These are phyloP conservation scores for Fonsecaea pugnacius DNA, from an alignment of 2,329 filamentous ascomycete species.

Conservation along the genomic window DNA sequence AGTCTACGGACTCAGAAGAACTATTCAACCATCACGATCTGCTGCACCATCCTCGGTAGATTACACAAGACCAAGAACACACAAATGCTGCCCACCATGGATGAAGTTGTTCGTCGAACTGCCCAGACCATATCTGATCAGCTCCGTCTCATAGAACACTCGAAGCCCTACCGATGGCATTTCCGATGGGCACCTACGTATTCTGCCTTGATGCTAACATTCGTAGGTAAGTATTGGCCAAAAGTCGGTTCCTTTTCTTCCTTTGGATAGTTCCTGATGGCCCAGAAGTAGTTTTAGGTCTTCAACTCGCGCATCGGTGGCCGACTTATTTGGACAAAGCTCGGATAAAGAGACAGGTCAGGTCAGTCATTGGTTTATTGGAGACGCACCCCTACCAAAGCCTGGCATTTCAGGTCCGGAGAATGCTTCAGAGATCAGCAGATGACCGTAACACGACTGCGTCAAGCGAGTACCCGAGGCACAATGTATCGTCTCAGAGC, in stretches of 20 bases:
- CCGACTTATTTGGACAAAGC: background rate
- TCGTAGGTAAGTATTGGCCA: background rate
- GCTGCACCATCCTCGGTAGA: background rate
- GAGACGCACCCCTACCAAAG: background rate
- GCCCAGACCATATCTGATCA: background rate
- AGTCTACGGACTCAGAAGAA: background rate
- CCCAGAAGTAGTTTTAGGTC: background rate
- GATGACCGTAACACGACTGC: background rate
- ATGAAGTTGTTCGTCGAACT: background rate
- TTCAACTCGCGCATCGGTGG: background rate
- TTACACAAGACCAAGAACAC: background rate
- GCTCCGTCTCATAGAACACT: background rate
- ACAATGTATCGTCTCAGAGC: background rate
- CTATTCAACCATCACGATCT: background rate
- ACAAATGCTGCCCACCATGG: background rate
- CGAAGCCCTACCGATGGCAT: background rate
- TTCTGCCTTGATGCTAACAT: background rate
- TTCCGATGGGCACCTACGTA: background rate
- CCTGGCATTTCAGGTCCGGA: background rate
- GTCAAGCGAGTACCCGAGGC: background rate
- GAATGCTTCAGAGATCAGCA: background rate
- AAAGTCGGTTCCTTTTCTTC: background rate
- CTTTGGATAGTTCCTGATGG: background rate
- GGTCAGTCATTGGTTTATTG: background rate
- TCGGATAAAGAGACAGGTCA: background rate